These are phyloP conservation scores for Paecilomyces sp. DNA, from an alignment of 2,329 filamentous ascomycete species.

Conservation along the genomic window DNA sequence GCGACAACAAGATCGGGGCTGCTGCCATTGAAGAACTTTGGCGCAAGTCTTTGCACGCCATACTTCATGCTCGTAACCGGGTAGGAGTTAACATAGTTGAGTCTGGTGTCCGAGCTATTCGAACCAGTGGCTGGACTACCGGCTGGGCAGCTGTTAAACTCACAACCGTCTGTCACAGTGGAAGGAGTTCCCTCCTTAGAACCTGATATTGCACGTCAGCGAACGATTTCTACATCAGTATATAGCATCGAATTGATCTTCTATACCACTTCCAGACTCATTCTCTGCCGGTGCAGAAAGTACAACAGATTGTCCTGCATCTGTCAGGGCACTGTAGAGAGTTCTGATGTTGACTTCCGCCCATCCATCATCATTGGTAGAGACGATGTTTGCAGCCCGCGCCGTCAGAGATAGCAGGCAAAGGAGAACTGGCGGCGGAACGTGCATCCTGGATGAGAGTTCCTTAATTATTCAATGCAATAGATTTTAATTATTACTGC, in stretches of 20 bases:
- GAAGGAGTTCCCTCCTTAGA: conserved; percentile 45
- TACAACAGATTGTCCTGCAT: conserved; percentile 53
- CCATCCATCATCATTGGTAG: conserved; percentile 69
- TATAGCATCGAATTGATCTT: neutral
- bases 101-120: conserved; percentile 50
- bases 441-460: neutral
- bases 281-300: conserved; percentile 62
- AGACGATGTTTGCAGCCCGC: conserved; percentile 48
- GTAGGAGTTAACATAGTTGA: conserved; percentile 68
- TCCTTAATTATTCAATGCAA: neutral
- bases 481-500: too few species aligned
- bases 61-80: conserved; percentile 58
- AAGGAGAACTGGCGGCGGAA: neutral
- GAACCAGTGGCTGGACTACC: conserved; percentile 50
- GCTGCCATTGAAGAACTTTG: conserved; percentile 46
- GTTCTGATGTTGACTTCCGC: conserved; percentile 60
- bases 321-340: conserved; percentile 50
- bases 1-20: conserved; percentile 57
- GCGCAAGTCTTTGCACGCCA: conserved; percentile 52
- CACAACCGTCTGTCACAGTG: conserved; percentile 45
- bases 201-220: conserved; percentile 33
- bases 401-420: conserved; percentile 14
- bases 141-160: conserved; percentile 55
- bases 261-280: conserved; percentile 54
- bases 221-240: neutral